Conservation (phyloP, 306 rosid species). For the Corylus avellana region DNA sequence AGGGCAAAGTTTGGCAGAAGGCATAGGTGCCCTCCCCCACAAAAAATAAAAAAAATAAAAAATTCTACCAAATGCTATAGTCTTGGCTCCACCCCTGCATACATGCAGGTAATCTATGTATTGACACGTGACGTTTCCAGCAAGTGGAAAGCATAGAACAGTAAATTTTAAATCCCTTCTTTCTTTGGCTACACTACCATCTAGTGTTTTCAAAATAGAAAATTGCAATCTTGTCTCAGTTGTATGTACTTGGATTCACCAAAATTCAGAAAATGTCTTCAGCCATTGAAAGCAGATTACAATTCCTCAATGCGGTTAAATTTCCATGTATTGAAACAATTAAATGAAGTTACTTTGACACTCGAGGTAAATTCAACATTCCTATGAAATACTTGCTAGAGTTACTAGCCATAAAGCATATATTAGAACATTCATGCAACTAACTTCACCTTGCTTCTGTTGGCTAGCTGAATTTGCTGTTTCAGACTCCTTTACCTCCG, state of each 20-base stretch:
- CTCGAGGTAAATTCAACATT: not conserved
- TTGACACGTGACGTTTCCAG: no score
- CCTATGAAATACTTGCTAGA: conserved; percentile 2
- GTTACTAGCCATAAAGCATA: conserved; percentile 10
- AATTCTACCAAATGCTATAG: no score
- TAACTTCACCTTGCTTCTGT: conserved; percentile 73
- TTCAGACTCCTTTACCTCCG: conserved; percentile 53
- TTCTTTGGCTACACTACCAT: not conserved
- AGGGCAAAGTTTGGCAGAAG: no score
- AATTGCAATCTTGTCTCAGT: not conserved
- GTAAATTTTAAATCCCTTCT: not conserved
- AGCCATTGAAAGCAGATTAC: no score
- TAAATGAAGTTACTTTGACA: not conserved
- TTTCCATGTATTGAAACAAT: not conserved
- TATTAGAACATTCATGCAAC: not conserved
- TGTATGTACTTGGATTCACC: not conserved
- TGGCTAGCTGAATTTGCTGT: conserved; percentile 39
- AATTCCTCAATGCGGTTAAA: conserved; percentile 2
- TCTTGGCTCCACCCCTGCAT: no score
- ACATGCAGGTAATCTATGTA: no score
- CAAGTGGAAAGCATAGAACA: not conserved
- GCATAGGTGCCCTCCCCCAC: no score
- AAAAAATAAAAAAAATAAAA: no score
- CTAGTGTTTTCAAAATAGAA: not conserved
- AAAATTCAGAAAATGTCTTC: no score